Evolutionary conservation across 1,139 yeast genomes (phyloP).

Genomic region (Geotrichum candidum): DNA sequence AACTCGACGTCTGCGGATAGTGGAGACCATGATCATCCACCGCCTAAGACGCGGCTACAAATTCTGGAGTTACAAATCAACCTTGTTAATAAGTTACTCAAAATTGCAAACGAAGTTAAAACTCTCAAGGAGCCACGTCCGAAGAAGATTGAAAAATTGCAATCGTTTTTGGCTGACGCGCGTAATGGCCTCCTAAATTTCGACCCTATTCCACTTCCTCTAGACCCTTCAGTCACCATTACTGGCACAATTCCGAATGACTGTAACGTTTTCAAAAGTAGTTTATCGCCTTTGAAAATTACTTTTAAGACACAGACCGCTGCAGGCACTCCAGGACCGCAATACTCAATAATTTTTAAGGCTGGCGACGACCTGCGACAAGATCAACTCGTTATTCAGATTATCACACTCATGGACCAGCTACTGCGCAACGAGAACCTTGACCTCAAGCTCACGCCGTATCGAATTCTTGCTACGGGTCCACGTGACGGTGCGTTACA

Average conservation of each 20-base stretch:
- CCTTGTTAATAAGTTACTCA: constrained; percentile 40
- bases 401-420: constrained; percentile 86
- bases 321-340: constrained; percentile 27
- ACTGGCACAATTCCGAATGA: constrained; percentile 77
- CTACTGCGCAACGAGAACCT: constrained; percentile 82
- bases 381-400: constrained; percentile 92
- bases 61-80: constrained; percentile 41
- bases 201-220: constrained; percentile 60
- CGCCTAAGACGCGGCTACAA: constrained; percentile 3
- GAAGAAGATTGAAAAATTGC: constrained; percentile 46
- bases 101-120: constrained; percentile 43
- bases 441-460: constrained; percentile 82
- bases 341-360: constrained; percentile 84
- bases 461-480: constrained; percentile 84
- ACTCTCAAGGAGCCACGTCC: constrained; percentile 50
- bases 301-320: constrained; percentile 52
- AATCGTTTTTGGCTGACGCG: constrained; percentile 36
- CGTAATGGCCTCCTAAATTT: constrained; percentile 39
- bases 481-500: constrained; percentile 88
- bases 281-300: constrained; percentile 80
- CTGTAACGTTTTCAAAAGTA: constrained; percentile 82
- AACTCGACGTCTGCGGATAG: not conserved
- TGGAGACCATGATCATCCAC: not conserved
- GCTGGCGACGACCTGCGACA: constrained; percentile 95
- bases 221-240: constrained; percentile 61